Evolutionary conservation across 176 grass and related monocot species (phyloP), one percentile per base, ranked within the genome.

Genomic region (Oryza meyeriana): DNA sequence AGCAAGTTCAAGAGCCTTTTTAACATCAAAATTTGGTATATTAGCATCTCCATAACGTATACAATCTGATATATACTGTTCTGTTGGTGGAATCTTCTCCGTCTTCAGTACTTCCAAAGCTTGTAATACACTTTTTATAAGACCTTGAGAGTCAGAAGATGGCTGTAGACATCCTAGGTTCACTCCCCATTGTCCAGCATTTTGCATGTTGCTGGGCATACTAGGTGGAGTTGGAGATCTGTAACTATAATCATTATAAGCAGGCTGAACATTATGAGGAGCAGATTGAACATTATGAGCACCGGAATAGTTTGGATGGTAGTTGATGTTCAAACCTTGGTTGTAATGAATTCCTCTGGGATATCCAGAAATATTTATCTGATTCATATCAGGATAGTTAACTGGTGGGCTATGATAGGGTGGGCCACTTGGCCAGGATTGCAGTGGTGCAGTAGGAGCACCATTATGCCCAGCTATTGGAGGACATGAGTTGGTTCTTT

Each of bases 1-100:
- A 17, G 93, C 85, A 90, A 77, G 20, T 28, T 88, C 83, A 41
- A 99, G 91, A 35, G 89, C 97, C 64, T 42, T 72, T 65, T 92
- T 95, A 67, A 88, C 81, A 85, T 99, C 85, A 69, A 99, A 90
- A 71, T 78, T 81, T 39, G 72, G 89, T 45, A 91, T 24, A 84
- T 86, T 88, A 58, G 87, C 90, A 61, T 93, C 85, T 11, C 97
- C 85, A 52, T 91, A 92, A 6, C 32, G 36, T 74, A 99, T 88
- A 69, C 93, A 99, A 78, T 99, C 93, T 83, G 86, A 73, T 85
- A 99, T 94, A 89, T 95, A 66, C 44, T 84, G 81, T 90, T 96
- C 91, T 64, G 87, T 99, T 66, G 97, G 91, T 28, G 91, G 81
- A 72, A 99, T 85, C 79, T 94, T 95, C 38, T 99, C 92, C 9